phyloP scores from a whole-genome alignment of 805 yeast genomes.

The Metschnikowia borealis region DNA sequence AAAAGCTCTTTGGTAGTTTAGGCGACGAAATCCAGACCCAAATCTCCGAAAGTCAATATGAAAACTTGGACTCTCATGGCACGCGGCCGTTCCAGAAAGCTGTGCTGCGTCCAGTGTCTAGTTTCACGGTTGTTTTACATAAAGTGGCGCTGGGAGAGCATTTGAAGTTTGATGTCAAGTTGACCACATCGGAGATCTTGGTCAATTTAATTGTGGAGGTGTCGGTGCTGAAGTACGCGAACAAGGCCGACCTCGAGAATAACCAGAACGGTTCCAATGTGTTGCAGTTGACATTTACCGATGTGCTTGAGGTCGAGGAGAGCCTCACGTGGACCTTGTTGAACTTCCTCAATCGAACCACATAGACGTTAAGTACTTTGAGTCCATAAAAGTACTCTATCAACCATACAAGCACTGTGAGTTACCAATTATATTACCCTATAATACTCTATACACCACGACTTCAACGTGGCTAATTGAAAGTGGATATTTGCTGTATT shows the following conservation, averaged over 20 bases:
- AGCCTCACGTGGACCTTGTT: constrained; percentile 53
- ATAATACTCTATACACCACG: no score
- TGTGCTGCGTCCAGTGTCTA: constrained; percentile 35
- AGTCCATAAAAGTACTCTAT: not conserved
- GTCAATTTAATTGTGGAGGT: constrained; percentile 37
- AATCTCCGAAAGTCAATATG: constrained; percentile 20
- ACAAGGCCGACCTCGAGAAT: constrained; percentile 20
- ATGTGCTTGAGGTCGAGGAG: constrained; percentile 49
- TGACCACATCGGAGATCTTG: constrained; percentile 39
- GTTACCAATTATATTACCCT: no score
- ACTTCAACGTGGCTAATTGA: no score
- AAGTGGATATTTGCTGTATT: no score
- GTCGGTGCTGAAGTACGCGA: constrained; percentile 29
- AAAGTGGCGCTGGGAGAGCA: constrained; percentile 15
- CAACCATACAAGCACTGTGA: no score
- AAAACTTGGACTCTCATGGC: constrained; percentile 20
- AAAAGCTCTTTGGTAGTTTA: constrained; percentile 15
- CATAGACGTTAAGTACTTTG: not conserved
- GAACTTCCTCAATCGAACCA: constrained; percentile 24
- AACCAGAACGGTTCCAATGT: constrained; percentile 36
- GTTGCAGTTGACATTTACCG: constrained; percentile 46
- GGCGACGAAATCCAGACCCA: constrained; percentile 7
- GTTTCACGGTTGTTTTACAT: constrained; percentile 23
- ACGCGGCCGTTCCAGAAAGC: constrained; percentile 38
- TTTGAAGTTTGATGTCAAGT: constrained; percentile 26